Conservation (phyloP, 345 rosid genomes). For the Populus deltoides region DNA sequence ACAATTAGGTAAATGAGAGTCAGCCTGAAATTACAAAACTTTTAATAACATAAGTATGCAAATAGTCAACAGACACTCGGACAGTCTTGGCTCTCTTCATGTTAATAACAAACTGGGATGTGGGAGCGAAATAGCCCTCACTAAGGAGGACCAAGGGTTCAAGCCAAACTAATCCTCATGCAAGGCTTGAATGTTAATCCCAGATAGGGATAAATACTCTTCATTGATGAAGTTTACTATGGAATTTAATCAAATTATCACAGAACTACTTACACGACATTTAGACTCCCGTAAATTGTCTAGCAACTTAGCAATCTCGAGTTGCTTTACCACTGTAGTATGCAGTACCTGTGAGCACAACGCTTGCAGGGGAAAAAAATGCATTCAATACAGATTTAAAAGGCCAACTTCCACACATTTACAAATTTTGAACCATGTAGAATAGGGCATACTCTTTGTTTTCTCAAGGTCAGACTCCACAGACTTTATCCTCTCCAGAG, state of each 20-base stretch:
- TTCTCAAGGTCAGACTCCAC: conserved; percentile 86
- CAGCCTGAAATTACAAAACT: not conserved
- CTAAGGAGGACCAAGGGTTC: not conserved
- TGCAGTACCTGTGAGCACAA: conserved; percentile 60
- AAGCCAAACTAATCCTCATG: not conserved
- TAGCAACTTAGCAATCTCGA: conserved; percentile 64
- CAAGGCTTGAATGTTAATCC: not conserved
- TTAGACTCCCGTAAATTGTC: conserved; percentile 55
- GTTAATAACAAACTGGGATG: not conserved
- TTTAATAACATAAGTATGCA: too few species aligned
- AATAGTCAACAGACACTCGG: not conserved
- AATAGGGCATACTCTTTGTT: conserved; percentile 59
- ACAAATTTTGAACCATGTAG: not conserved
- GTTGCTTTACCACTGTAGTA: conserved; percentile 64
- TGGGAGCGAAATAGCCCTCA: not conserved
- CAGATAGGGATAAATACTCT: not conserved
- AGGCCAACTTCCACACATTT: not conserved
- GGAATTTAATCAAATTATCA: not conserved
- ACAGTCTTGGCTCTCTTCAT: not conserved
- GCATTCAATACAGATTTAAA: not conserved
- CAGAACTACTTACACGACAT: conserved; percentile 53
- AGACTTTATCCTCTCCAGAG: conserved; percentile 79
- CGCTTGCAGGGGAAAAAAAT: not conserved
- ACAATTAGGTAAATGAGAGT: not conserved
- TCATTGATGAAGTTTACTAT: not conserved